A percentile compares a stretch with the other conserved stretches of the same genome.
Evolutionary conservation across 352 stramenopile species (phyloP).

Genomic region (Pythium oligandrum): DNA sequence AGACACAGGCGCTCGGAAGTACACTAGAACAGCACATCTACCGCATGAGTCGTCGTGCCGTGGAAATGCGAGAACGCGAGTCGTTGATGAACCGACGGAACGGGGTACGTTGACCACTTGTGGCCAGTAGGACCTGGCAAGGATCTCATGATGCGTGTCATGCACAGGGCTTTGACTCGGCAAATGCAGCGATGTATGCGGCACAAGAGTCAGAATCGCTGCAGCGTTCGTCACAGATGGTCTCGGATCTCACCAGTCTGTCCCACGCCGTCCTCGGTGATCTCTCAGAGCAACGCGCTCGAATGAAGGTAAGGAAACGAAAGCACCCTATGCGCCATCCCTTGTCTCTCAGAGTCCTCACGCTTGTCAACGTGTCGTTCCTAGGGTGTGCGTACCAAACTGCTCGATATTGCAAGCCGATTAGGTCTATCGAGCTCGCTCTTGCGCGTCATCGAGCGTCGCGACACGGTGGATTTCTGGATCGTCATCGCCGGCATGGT

Average conservation of each 20-base stretch:
- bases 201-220: constrained; percentile 78
- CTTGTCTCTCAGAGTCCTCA: too few species aligned
- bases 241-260: constrained; percentile 70
- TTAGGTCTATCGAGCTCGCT: constrained; percentile 80
- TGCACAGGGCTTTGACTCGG: constrained; percentile 50
- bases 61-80: constrained; percentile 70
- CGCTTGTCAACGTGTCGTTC: not conserved
- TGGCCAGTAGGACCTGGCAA: too few species aligned
- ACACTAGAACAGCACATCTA: constrained; percentile 82
- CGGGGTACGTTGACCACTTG: constrained; percentile 20
- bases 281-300: constrained; percentile 55
- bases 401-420: constrained; percentile 80
- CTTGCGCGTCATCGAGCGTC: constrained; percentile 74
- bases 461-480: constrained; percentile 82
- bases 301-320: constrained; percentile 45
- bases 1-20: constrained; percentile 57
- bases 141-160: not conserved
- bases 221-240: constrained; percentile 73
- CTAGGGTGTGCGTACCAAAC: constrained; percentile 68
- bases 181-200: constrained; percentile 69
- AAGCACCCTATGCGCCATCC: too few species aligned
- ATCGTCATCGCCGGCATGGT: constrained; percentile 82
- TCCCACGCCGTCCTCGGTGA: constrained; percentile 72
- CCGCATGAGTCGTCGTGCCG: constrained; percentile 48
- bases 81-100: constrained; percentile 65